Evolutionary conservation across 371 early-diverging fungal genomes (phyloP).

Genomic region (Mortierella sp.): DNA sequence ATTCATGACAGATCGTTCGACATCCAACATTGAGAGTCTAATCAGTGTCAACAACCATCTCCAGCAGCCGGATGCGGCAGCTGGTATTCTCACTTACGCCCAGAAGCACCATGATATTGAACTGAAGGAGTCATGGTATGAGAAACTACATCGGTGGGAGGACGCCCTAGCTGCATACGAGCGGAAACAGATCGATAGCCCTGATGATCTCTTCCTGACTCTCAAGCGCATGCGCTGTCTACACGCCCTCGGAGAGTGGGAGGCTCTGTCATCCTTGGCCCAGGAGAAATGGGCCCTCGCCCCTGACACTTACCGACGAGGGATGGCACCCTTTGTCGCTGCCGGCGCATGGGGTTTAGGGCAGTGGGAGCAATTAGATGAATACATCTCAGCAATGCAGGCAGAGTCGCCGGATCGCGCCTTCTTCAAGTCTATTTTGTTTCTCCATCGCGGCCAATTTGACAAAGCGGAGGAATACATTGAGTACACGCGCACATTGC

Average conservation of each 20-base stretch:
- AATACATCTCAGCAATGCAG: constrained; percentile 86
- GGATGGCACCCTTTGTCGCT: constrained; percentile 89
- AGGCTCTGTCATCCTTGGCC: constrained; percentile 78
- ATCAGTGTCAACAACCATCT: constrained; percentile 95
- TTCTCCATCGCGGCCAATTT: constrained; percentile 83
- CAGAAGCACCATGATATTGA: constrained; percentile 88
- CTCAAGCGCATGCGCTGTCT: constrained; percentile 94
- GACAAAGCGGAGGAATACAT: constrained; percentile 81
- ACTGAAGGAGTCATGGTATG: constrained; percentile 94
- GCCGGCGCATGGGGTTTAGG: constrained; percentile 96
- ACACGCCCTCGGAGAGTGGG: constrained; percentile 95
- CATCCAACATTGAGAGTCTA: constrained; percentile 90
- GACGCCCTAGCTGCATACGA: constrained; percentile 94
- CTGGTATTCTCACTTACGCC: constrained; percentile 93
- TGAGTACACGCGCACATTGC: constrained; percentile 82
- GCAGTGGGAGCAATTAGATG: constrained; percentile 92
- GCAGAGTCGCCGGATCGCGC: constrained; percentile 75
- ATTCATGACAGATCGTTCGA: constrained; percentile 86
- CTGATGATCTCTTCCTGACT: constrained; percentile 77
- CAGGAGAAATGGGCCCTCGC: constrained; percentile 86
- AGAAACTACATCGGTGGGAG: constrained; percentile 94
- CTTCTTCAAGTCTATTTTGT: constrained; percentile 89
- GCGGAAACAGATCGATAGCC: constrained; percentile 81
- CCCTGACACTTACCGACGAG: constrained; percentile 62
- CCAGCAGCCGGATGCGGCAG: constrained; percentile 96